Conservation (phyloP, 768 basidiomycete species). For the Mycena vulgaris region DNA sequence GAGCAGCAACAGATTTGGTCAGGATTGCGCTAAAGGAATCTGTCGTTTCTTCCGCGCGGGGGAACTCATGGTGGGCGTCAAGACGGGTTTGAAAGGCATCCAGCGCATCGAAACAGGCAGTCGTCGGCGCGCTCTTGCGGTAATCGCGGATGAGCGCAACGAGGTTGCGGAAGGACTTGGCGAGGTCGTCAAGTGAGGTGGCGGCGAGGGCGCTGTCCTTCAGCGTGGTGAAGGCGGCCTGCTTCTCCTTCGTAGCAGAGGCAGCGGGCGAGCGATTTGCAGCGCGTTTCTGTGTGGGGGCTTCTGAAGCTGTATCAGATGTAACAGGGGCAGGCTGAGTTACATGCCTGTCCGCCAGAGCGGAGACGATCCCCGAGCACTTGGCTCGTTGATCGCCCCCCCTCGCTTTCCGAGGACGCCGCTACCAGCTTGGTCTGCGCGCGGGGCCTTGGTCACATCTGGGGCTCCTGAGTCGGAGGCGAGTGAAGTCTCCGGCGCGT, state of each 20-base stretch:
- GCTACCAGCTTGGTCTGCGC: not conserved
- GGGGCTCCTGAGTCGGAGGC: not conserved
- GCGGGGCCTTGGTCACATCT: not conserved
- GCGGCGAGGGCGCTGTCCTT: not conserved
- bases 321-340: not conserved
- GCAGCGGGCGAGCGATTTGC: not conserved
- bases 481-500: too few relatives aligned
- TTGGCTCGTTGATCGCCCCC: not conserved
- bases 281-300: not conserved
- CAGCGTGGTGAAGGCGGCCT: not conserved
- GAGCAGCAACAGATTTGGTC: not conserved
- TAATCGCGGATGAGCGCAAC: not conserved
- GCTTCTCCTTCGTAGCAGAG: not conserved
- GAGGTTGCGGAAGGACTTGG: not conserved
- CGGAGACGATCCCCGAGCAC: not conserved
- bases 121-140: not conserved
- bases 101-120: not conserved
- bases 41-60: not conserved
- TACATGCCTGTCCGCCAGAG: not conserved
- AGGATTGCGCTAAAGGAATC: slow-evolving; percentile 7
- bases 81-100: not conserved
- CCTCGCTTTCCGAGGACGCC: not conserved
- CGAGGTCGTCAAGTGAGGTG: not conserved
- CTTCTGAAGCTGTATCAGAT: not conserved
- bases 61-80: not conserved